Percentiles rank a stretch among this genome's conserved stretches.
phyloP scores from a whole-genome alignment of 805 yeast genomes.

The Lipomyces mesembrius region DNA sequence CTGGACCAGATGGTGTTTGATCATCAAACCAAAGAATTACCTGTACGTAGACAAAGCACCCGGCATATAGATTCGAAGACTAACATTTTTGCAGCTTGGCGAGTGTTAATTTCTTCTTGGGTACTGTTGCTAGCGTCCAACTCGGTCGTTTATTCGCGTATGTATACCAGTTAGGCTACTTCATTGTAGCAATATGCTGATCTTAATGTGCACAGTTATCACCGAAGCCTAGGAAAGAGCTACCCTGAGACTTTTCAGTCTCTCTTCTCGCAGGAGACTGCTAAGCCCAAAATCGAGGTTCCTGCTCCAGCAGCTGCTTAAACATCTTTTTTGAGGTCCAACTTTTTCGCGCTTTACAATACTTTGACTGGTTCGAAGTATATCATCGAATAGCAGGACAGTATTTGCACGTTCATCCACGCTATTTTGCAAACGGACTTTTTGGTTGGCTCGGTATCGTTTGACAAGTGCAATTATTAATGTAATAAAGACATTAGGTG shows the following conservation, averaged over 20 bases:
- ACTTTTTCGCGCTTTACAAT: background rate
- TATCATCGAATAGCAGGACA: background rate
- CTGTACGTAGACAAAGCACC: constrained; percentile 45
- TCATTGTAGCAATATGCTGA: background rate
- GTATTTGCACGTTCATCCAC: background rate
- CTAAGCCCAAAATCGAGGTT: constrained; percentile 13
- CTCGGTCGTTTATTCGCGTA: constrained; percentile 60
- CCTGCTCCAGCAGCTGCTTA: constrained; percentile 15
- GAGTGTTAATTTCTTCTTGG: constrained; percentile 90
- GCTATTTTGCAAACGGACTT: background rate
- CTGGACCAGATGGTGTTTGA: constrained; percentile 99
- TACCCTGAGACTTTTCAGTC: constrained; percentile 34
- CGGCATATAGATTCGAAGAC: background rate
- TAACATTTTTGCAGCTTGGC: constrained; percentile 57
- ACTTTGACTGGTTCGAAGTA: constrained; percentile 1
- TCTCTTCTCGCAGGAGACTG: constrained; percentile 21
- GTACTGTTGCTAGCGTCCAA: constrained; percentile 87
- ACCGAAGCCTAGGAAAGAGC: constrained; percentile 30
- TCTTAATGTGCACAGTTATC: constrained; percentile 10
- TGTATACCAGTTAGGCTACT: background rate
- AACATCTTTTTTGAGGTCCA: background rate
- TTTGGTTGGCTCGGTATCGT: background rate
- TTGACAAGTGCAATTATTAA: background rate
- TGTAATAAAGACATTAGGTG: background rate
- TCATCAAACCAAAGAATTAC: constrained; percentile 84